Evolutionary conservation across 2,329 filamentous ascomycete genomes (phyloP).

Genomic region (Aspergillus amoenus): DNA sequence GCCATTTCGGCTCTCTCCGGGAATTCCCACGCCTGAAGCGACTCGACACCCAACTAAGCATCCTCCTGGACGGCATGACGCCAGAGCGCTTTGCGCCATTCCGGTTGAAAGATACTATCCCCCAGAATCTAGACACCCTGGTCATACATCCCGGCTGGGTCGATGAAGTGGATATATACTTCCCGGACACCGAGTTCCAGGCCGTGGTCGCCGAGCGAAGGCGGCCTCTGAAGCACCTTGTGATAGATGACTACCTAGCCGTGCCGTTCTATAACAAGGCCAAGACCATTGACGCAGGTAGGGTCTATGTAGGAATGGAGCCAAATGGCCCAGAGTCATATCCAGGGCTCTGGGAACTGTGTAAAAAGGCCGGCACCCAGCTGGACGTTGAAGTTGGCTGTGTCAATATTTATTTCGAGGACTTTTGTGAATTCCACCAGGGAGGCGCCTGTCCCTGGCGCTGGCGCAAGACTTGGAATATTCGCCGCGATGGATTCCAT

Average conservation of each 20-base stretch:
- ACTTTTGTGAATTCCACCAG: background rate
- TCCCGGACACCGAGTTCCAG: background rate
- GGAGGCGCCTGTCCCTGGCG: background rate
- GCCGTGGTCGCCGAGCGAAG: background rate
- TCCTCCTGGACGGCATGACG: background rate
- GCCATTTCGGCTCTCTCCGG: background rate
- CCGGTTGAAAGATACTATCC: background rate
- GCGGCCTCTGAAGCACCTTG: background rate
- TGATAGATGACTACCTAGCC: background rate
- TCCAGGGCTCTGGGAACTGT: background rate
- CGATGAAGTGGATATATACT: background rate
- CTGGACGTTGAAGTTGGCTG: background rate
- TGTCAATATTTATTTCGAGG: background rate
- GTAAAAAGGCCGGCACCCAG: background rate
- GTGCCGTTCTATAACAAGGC: background rate
- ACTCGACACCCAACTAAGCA: background rate
- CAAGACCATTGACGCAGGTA: background rate
- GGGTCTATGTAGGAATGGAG: background rate
- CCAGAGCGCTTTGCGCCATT: background rate
- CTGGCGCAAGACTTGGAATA: constrained; percentile 1
- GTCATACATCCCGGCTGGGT: background rate
- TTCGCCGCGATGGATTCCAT: background rate
- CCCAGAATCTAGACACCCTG: background rate
- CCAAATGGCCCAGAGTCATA: background rate
- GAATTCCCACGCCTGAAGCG: background rate